Evolutionary conservation across 2,329 filamentous ascomycete genomes (phyloP), one percentile per base, ranked within the genome.

Genomic region (Colletotrichum plurivorum): DNA sequence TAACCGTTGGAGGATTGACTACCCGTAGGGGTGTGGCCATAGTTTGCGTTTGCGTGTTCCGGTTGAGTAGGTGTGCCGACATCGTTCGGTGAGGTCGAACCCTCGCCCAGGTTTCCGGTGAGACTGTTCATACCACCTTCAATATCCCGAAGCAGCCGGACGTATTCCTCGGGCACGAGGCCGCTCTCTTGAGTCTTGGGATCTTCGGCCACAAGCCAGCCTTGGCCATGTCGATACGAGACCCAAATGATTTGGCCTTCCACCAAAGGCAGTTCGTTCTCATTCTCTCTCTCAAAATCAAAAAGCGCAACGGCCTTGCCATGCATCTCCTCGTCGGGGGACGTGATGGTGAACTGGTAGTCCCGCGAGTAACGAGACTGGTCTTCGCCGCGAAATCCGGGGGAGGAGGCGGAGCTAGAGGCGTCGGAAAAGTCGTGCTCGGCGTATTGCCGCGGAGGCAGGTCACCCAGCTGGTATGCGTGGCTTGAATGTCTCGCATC

Each of bases 211-310:
- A 99, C 96, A 59, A 99, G 87, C 96, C 96, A 99, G 63, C 96
- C 96, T 81, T 98, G 94, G 16, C 95, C 95, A 77, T 98, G 95
- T 51, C 96, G 89, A 79, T 98, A 99, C 16, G 94, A 97, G 25
- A 99, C 95, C 85, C 96, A 93, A 65, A 99, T 97, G 66, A 98
- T 94, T 77, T 99, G 96, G 6, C 96, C 96, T 81, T 99, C 96
- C 0, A 94, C 91, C 54, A 99, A 84, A 4, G 94, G 94, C 66
- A 99, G 84, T 80, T 99, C 96, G 77, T 98, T 99, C 78, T 98
- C 94, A 78, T 98, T 98, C 80, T 98, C 95, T 39, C 95, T 89
- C 74, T 91, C 91, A 81, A 99, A 99, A 78, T 98, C 95, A 78
- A 97, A 99, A 22, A 99, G 85, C 7, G 96, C 96, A 31, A 99